phyloP scores from a whole-genome alignment of 179 eudicot genomes.

The Actinidia arguta region DNA sequence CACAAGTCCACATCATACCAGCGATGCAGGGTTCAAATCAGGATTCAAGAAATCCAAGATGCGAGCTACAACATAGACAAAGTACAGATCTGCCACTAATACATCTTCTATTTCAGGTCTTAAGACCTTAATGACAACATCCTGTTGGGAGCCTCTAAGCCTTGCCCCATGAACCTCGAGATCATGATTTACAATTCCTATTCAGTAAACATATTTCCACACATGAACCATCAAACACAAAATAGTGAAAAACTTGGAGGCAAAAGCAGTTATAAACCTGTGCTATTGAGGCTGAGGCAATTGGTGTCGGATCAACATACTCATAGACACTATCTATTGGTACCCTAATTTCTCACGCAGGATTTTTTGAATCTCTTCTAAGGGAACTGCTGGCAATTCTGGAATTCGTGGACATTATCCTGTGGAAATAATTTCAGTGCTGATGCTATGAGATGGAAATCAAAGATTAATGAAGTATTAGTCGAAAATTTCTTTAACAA shows the following conservation, averaged over 20 bases:
- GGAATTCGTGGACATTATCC: conserved; percentile 93
- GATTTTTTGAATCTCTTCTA: conserved; percentile 78
- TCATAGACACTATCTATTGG: conserved; percentile 89
- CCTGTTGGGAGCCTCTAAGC: conserved; percentile 81
- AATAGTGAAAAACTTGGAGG: not conserved
- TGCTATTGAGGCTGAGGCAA: conserved; percentile 98
- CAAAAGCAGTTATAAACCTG: conserved; percentile 62
- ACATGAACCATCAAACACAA: not conserved
- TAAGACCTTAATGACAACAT: conserved; percentile 60
- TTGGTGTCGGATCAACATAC: conserved; percentile 90
- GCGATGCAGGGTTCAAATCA: conserved; percentile 85
- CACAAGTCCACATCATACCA: conserved; percentile 55
- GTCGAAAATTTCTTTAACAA: not conserved
- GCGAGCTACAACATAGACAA: conserved; percentile 89
- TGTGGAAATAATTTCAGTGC: conserved; percentile 96
- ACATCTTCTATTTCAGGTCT: conserved; percentile 78
- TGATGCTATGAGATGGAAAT: conserved; percentile 84
- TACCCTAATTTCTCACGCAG: conserved; percentile 76
- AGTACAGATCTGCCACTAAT: conserved; percentile 93
- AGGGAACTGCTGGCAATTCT: conserved; percentile 91
- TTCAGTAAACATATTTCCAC: not conserved
- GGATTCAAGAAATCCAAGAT: conserved; percentile 91
- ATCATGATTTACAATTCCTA: conserved; percentile 8
- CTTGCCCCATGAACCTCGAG: conserved; percentile 95
- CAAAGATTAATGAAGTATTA: conserved; percentile 24